phyloP scores from a whole-genome alignment of 2,329 filamentous ascomycete genomes.

The Colletotrichum brevisporum region DNA sequence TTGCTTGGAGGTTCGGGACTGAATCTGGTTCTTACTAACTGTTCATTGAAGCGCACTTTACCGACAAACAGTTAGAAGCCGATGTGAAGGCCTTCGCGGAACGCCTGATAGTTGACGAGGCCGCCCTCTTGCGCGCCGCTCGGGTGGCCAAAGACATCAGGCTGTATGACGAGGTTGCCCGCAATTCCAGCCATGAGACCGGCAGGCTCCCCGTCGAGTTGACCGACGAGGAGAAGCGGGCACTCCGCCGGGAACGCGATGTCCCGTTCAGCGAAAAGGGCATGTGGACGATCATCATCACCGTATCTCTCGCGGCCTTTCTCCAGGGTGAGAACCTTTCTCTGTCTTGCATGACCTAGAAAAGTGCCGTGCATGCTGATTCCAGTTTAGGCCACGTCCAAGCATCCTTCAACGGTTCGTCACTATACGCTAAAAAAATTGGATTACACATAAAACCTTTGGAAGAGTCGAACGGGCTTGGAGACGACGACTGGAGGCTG shows the following conservation, averaged over 20 bases:
- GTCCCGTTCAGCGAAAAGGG: constrained; percentile 54
- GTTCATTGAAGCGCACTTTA: constrained; percentile 49
- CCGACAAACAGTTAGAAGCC: constrained; percentile 53
- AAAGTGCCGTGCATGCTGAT: background rate
- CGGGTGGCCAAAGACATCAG: constrained; percentile 57
- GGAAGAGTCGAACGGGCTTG: background rate
- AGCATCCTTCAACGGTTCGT: constrained; percentile 59
- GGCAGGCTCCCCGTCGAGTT: constrained; percentile 50
- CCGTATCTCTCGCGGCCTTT: constrained; percentile 60
- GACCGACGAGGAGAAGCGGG: constrained; percentile 52
- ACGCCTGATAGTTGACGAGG: constrained; percentile 49
- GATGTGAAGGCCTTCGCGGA: constrained; percentile 53
- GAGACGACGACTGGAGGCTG: constrained; percentile 53
- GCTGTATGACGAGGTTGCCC: constrained; percentile 55
- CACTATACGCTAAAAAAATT: constrained; percentile 45
- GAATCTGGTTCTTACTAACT: background rate
- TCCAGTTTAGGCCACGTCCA: constrained; percentile 53
- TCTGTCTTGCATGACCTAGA: background rate
- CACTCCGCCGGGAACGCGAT: constrained; percentile 55
- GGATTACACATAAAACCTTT: constrained; percentile 8
- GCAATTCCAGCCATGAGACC: constrained; percentile 43
- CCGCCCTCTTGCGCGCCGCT: constrained; percentile 54
- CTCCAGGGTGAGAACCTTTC: constrained; percentile 50
- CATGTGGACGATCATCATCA: constrained; percentile 57
- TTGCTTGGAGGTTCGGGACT: too few relatives aligned